These are phyloP conservation scores for Rhamnella rubrinervis DNA, from an alignment of 331 rosid species.

Conservation along the genomic window DNA sequence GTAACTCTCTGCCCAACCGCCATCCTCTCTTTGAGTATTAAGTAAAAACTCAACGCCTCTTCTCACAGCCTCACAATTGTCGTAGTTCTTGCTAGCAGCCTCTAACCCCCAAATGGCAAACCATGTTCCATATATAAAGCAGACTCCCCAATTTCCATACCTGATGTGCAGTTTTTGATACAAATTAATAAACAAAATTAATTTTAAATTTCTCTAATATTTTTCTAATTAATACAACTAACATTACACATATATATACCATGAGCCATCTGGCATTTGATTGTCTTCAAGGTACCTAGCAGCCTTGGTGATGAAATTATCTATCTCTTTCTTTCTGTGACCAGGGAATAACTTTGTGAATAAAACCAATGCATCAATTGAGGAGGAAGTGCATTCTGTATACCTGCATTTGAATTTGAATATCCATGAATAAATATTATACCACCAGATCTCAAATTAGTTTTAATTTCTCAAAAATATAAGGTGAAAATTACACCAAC, in stretches of 20 bases:
- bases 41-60: slow-evolving; percentile 64
- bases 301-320: slow-evolving; percentile 57
- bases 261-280: slow-evolving; percentile 67
- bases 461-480: too few relatives aligned
- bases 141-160: slow-evolving; percentile 85
- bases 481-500: too few relatives aligned
- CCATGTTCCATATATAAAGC: slow-evolving; percentile 83
- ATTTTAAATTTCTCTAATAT: background rate
- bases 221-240: too few relatives aligned
- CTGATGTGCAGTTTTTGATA: background rate
- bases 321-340: slow-evolving; percentile 68
- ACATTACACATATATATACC: slow-evolving; percentile 32
- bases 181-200: background rate
- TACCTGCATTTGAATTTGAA: slow-evolving; percentile 25
- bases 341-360: slow-evolving; percentile 65
- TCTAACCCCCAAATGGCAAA: slow-evolving; percentile 69
- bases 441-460: too few relatives aligned
- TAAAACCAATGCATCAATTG: slow-evolving; percentile 58
- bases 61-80: slow-evolving; percentile 56
- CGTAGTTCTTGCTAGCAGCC: slow-evolving; percentile 66
- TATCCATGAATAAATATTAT: too few relatives aligned
- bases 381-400: slow-evolving; percentile 67
- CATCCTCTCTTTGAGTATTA: slow-evolving; percentile 59
- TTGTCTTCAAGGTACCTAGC: slow-evolving; percentile 57
- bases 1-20: slow-evolving; percentile 92